These are phyloP conservation scores for Coemansia sp. DNA, from an alignment of 192 early-diverging fungal species.

Conservation along the genomic window DNA sequence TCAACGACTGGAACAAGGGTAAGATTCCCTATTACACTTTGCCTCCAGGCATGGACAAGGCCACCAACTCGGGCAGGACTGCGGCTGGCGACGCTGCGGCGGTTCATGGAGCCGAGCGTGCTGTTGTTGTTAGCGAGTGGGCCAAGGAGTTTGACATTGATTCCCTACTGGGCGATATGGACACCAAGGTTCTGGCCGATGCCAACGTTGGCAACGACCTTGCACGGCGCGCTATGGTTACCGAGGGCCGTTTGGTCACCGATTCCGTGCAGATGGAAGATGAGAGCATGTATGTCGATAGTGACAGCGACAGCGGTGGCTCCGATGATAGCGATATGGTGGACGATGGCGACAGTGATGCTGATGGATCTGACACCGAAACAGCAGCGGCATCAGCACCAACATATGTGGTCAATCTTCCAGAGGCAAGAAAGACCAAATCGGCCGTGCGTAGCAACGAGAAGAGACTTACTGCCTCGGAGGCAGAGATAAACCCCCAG, in stretches of 20 bases:
- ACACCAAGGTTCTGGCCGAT: slow-evolving; percentile 47
- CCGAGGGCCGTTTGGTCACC: slow-evolving; percentile 43
- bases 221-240: slow-evolving; percentile 57
- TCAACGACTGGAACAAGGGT: slow-evolving; percentile 97
- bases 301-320: slow-evolving; percentile 30
- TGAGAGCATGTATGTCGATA: slow-evolving; percentile 42
- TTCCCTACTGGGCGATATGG: slow-evolving; percentile 42
- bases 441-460: slow-evolving; percentile 45
- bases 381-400: slow-evolving; percentile 5
- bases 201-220: slow-evolving; percentile 52
- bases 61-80: slow-evolving; percentile 53
- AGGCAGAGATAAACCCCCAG: slow-evolving; percentile 67
- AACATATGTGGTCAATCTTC: slow-evolving; percentile 37
- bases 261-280: slow-evolving; percentile 26
- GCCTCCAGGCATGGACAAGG: slow-evolving; percentile 67
- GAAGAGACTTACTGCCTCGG: slow-evolving; percentile 60
- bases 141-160: slow-evolving; percentile 84
- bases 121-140: slow-evolving; percentile 79
- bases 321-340: slow-evolving; percentile 42
- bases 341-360: slow-evolving; percentile 29
- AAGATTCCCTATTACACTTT: slow-evolving; percentile 94
- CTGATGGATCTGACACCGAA: slow-evolving; percentile 22
- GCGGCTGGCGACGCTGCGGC: slow-evolving; percentile 57
- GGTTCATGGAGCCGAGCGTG: slow-evolving; percentile 51
- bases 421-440: slow-evolving; percentile 52